phyloP scores from a whole-genome alignment of 768 basidiomycete species.

The Rhizopogon vesiculosus region DNA sequence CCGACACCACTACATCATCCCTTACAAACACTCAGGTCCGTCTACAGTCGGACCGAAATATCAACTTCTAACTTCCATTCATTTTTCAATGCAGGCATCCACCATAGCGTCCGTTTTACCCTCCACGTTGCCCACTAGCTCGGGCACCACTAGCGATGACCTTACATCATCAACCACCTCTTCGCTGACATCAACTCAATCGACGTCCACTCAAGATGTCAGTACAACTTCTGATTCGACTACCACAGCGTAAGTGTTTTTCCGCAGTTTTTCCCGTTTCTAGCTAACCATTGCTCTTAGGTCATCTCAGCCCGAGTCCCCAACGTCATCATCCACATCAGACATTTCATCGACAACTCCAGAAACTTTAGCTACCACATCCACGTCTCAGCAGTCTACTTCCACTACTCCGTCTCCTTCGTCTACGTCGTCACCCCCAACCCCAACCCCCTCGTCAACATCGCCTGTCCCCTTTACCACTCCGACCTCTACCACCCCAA shows the following conservation, averaged over 20 bases:
- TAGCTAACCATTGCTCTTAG: neutral
- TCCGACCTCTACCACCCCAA: slow-evolving; percentile 2
- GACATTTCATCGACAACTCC: neutral
- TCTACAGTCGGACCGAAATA: neutral
- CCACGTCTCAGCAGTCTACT: neutral
- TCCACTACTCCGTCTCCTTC: neutral
- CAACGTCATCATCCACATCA: neutral
- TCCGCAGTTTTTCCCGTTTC: no score
- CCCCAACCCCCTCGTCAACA: neutral
- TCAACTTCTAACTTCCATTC: neutral
- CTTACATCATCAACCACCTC: neutral
- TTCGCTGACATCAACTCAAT: neutral
- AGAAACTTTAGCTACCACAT: neutral
- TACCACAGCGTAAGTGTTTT: slow-evolving; percentile 11
- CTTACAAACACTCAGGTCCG: neutral
- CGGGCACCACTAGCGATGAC: neutral
- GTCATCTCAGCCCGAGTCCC: neutral
- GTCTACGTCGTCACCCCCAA: slow-evolving; percentile 2
- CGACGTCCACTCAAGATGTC: neutral
- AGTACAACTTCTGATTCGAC: neutral
- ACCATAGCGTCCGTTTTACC: neutral
- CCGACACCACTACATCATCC: neutral
- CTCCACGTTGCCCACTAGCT: neutral
- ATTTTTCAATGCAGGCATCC: neutral
- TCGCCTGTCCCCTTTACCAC: neutral